Evolutionary conservation across 345 rosid species (phyloP).

Genomic region (Pseudoturritis turrita): DNA sequence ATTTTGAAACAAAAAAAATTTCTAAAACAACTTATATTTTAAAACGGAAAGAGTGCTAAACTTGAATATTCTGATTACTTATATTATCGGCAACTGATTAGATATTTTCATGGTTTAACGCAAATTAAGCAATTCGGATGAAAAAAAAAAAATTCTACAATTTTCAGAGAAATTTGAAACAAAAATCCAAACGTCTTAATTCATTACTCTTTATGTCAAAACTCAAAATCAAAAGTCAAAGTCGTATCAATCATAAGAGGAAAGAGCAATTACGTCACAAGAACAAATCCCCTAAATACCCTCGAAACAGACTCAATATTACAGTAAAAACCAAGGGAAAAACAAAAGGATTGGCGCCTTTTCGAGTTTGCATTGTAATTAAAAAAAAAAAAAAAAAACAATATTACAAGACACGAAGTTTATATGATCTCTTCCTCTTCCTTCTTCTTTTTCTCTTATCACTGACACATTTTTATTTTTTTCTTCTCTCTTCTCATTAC

Average conservation of each 20-base stretch:
- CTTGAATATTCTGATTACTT: too few relatives aligned
- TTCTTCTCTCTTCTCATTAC: background rate
- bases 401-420: background rate
- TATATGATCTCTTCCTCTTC: conserved; percentile 2
- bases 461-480: background rate
- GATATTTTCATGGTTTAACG: too few relatives aligned
- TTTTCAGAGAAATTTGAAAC: too few relatives aligned
- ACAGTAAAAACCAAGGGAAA: background rate
- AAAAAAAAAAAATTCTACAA: too few relatives aligned
- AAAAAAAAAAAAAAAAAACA: background rate
- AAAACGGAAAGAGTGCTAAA: too few relatives aligned
- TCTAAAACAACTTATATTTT: too few relatives aligned
- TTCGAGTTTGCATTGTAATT: background rate
- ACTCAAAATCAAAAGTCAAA: background rate
- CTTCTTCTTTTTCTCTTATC: background rate
- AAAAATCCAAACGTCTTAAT: too few relatives aligned
- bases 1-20: too few relatives aligned
- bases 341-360: conserved; percentile 24
- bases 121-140: too few relatives aligned
- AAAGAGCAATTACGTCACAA: too few relatives aligned
- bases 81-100: too few relatives aligned
- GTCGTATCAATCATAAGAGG: background rate
- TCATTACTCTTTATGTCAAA: background rate
- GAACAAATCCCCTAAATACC: background rate
- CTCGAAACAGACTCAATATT: background rate